Percentiles rank a stretch among this genome's conserved stretches.
Evolutionary conservation across 108 stramenopile species (phyloP).

Genomic region (Epithemia pelagica): DNA sequence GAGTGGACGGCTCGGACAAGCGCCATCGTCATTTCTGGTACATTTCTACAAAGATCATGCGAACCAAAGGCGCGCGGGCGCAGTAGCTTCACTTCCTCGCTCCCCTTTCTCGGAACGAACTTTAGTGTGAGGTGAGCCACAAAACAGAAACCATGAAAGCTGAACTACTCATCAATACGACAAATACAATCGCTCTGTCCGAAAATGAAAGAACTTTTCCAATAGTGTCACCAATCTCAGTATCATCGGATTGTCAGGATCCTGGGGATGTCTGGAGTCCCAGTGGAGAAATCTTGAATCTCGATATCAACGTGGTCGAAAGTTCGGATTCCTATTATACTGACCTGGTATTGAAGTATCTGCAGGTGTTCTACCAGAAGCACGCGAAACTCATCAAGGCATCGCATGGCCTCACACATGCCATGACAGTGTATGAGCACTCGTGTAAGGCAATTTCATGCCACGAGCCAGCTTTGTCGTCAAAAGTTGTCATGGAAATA

Average conservation of each 20-base stretch:
- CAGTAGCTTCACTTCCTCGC: too few relatives aligned
- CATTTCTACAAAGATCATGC: too few relatives aligned
- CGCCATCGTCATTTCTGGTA: too few relatives aligned
- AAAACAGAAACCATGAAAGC: too few relatives aligned
- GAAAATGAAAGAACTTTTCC: too few relatives aligned
- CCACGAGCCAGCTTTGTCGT: conserved; percentile 9
- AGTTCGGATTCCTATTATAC: not conserved
- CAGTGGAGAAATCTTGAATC: not conserved
- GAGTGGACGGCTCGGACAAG: too few relatives aligned
- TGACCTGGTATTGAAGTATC: not conserved
- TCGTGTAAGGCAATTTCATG: conserved; percentile 31
- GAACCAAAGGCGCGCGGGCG: too few relatives aligned
- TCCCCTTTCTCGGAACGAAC: too few relatives aligned
- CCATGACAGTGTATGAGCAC: conserved; percentile 41
- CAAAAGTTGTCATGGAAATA: conserved; percentile 29
- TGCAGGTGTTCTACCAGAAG: conserved; percentile 29
- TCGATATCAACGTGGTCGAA: not conserved
- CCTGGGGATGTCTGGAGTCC: not conserved
- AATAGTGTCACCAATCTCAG: too few relatives aligned
- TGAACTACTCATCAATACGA: too few relatives aligned
- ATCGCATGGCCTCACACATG: conserved; percentile 51
- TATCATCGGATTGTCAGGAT: not conserved
- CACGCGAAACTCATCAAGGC: conserved; percentile 38
- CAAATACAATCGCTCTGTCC: too few relatives aligned
- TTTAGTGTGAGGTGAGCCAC: too few relatives aligned